Conservation (phyloP, 805 yeast genomes). For the Yamadazyma sp. region DNA sequence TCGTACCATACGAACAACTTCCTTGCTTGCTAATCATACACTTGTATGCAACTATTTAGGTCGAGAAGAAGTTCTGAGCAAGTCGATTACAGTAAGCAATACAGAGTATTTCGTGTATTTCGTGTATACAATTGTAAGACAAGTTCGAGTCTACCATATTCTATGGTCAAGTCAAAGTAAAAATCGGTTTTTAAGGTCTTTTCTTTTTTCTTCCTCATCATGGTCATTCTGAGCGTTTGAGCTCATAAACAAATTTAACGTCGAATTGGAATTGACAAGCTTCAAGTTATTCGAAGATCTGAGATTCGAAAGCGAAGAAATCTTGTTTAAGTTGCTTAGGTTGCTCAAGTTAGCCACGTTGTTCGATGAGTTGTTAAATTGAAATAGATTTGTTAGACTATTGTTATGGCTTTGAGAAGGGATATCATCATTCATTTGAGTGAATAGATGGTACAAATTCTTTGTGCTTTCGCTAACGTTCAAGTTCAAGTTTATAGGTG, state of each 20-base stretch:
- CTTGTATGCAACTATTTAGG: too few relatives aligned
- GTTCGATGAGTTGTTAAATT: conserved; percentile 17
- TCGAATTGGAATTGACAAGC: conserved; percentile 13
- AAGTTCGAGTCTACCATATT: too few relatives aligned
- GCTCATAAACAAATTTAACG: conserved; percentile 16
- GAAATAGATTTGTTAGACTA: conserved; percentile 26
- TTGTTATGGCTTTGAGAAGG: conserved; percentile 16
- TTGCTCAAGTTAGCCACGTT: conserved; percentile 12
- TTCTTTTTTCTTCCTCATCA: conserved; percentile 12
- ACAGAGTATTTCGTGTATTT: too few relatives aligned
- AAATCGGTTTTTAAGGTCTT: conserved; percentile 13
- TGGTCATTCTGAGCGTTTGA: conserved; percentile 7
- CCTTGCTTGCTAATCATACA: too few relatives aligned
- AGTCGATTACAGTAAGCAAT: too few relatives aligned
- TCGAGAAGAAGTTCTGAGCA: too few relatives aligned
- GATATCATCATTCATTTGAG: conserved; percentile 26
- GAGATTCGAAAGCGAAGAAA: conserved; percentile 14
- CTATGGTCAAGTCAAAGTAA: conserved; percentile 10
- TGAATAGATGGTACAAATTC: conserved; percentile 30
- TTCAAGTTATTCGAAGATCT: conserved; percentile 14
- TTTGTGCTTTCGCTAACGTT: conserved; percentile 29
- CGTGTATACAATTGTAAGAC: too few relatives aligned
- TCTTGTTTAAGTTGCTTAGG: conserved; percentile 10
- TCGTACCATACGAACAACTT: too few relatives aligned
- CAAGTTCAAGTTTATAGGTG: conserved; percentile 10